These are phyloP conservation scores for Trichoderma atrobrunneum DNA, from an alignment of 2,329 filamentous ascomycete species.

Conservation along the genomic window DNA sequence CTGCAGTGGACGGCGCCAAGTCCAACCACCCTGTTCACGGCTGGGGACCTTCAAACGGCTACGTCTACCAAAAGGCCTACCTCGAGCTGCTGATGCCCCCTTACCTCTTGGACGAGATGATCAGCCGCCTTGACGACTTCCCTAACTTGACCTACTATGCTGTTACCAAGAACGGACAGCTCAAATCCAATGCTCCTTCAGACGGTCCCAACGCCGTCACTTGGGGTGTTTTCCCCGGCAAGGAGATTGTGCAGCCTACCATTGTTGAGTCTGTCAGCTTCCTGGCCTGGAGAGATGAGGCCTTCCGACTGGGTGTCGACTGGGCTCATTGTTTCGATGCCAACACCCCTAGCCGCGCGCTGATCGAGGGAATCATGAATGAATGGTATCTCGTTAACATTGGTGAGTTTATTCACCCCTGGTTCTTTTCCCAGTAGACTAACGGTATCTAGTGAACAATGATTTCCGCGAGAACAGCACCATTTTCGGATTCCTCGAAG, in stretches of 20 bases:
- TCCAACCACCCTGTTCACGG: slow-evolving; percentile 84
- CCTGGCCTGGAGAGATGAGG: slow-evolving; percentile 97
- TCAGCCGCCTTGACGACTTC: slow-evolving; percentile 72
- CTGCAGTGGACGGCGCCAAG: slow-evolving; percentile 85
- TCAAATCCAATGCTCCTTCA: slow-evolving; percentile 79
- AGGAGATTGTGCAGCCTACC: slow-evolving; percentile 99
- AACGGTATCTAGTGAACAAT: slow-evolving; percentile 72
- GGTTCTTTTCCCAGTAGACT: background rate
- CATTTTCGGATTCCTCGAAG: slow-evolving; percentile 84
- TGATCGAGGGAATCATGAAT: slow-evolving; percentile 82
- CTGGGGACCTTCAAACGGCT: slow-evolving; percentile 93
- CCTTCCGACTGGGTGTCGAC: slow-evolving; percentile 85
- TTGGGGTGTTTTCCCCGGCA: slow-evolving; percentile 98
- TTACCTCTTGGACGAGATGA: slow-evolving; percentile 71
- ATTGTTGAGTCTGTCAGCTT: slow-evolving; percentile 98
- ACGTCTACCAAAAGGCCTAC: slow-evolving; percentile 98
- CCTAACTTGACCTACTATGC: slow-evolving; percentile 91
- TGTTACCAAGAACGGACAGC: slow-evolving; percentile 76
- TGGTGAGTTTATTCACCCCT: slow-evolving; percentile 48
- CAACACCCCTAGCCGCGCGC: slow-evolving; percentile 68
- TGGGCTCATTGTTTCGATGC: slow-evolving; percentile 90
- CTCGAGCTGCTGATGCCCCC: slow-evolving; percentile 87
- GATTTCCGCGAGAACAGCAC: slow-evolving; percentile 84
- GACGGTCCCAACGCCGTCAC: slow-evolving; percentile 97
- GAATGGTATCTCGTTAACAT: slow-evolving; percentile 95